Conservation (phyloP, 805 yeast genomes). For the Suhomyces sp. region DNA sequence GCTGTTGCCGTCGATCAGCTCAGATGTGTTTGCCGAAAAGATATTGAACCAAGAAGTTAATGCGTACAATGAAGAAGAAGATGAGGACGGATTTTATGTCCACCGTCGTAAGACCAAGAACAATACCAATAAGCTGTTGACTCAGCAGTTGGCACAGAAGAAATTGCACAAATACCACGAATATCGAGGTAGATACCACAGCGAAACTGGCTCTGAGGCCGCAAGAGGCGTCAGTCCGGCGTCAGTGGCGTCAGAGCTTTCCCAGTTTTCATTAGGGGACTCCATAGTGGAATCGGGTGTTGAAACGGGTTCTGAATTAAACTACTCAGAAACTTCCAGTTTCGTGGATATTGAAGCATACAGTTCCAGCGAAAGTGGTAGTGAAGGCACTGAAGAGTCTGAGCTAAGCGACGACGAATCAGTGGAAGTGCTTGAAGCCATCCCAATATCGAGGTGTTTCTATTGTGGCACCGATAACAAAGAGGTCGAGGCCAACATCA, state of each 20-base stretch:
- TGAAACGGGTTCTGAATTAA: conserved; percentile 53
- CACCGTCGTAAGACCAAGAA: conserved; percentile 21
- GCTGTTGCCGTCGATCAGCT: conserved; percentile 42
- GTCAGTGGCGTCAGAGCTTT: conserved; percentile 52
- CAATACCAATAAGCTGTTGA: conserved; percentile 26
- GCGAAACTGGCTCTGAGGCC: conserved; percentile 25
- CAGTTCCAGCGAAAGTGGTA: conserved; percentile 24
- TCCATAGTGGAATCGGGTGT: conserved; percentile 25
- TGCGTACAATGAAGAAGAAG: conserved; percentile 31
- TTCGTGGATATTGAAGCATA: conserved; percentile 11
- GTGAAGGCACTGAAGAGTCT: conserved; percentile 13
- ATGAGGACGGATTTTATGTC: conserved; percentile 53
- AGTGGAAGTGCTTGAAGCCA: conserved; percentile 28
- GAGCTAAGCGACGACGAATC: conserved; percentile 20
- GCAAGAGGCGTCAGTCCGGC: conserved; percentile 52
- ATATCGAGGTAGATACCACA: conserved; percentile 29
- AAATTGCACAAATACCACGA: conserved; percentile 20
- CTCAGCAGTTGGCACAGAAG: conserved; percentile 34
- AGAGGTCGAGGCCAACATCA: conserved; percentile 52
- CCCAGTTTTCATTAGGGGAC: conserved; percentile 56
- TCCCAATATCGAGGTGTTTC: conserved; percentile 52
- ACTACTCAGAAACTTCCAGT: conserved; percentile 24
- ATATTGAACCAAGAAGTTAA: conserved; percentile 31
- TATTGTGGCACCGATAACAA: conserved; percentile 54
- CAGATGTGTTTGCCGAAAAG: conserved; percentile 61